phyloP scores from a whole-genome alignment of 208 protist genomes.

The Naegleria fowleri region DNA sequence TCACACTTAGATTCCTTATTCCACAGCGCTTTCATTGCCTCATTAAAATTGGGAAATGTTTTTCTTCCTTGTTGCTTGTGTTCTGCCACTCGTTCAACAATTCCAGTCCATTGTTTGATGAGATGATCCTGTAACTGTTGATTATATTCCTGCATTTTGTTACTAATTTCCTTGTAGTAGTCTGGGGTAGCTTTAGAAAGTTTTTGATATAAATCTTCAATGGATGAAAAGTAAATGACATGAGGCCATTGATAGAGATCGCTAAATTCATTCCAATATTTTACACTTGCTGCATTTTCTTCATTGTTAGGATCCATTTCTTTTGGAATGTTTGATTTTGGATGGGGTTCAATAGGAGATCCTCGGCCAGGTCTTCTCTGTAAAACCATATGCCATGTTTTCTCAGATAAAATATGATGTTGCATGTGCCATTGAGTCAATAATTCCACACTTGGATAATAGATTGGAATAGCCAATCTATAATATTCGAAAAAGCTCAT shows the following conservation, averaged over 20 bases:
- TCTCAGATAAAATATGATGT: background rate
- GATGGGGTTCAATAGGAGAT: background rate
- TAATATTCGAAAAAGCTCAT: constrained; percentile 47
- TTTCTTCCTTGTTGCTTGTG: background rate
- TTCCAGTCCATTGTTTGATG: background rate
- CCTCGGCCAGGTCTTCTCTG: background rate
- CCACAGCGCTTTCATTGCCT: background rate
- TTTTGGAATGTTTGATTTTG: background rate
- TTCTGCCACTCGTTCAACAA: background rate
- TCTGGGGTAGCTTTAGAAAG: background rate
- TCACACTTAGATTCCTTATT: background rate
- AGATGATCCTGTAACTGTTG: background rate
- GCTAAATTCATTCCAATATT: constrained; percentile 32
- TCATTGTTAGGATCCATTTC: constrained; percentile 40
- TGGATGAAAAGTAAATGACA: constrained; percentile 29
- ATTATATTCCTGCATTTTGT: background rate
- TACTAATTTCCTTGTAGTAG: background rate
- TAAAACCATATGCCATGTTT: constrained; percentile 13
- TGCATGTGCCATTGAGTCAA: constrained; percentile 34
- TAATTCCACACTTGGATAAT: constrained; percentile 38
- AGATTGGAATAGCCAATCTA: constrained; percentile 37
- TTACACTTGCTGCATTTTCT: constrained; percentile 16
- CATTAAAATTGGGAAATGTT: background rate
- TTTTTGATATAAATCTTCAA: constrained; percentile 32
- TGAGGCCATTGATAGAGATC: constrained; percentile 44